Conservation (phyloP, 768 basidiomycete species). For the Aureoboletus auriporus region DNA sequence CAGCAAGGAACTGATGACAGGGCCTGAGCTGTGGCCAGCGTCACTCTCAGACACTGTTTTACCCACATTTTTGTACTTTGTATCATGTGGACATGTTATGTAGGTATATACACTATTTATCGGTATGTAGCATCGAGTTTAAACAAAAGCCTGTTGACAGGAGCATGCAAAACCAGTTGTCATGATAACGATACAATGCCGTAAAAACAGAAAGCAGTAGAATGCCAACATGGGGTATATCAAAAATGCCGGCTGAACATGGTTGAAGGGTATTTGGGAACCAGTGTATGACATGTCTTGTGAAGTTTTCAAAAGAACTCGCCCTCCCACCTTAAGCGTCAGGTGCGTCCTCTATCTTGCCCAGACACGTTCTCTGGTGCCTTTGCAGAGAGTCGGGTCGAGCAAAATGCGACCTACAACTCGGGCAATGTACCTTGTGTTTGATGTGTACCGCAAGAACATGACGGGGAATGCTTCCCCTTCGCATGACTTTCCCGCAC, state of each 20-base stretch:
- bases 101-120: too few relatives aligned
- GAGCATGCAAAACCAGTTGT: neutral
- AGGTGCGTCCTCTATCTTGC: neutral
- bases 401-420: constrained; percentile 19
- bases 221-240: too few relatives aligned
- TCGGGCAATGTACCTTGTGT: constrained; percentile 16
- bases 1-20: constrained; percentile 14
- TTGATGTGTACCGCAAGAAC: constrained; percentile 20
- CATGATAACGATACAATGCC: too few relatives aligned
- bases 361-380: constrained; percentile 13
- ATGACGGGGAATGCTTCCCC: constrained; percentile 26
- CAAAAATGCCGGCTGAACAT: too few relatives aligned
- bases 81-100: neutral
- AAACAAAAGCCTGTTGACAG: too few relatives aligned
- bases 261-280: too few relatives aligned
- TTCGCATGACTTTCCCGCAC: constrained; percentile 18
- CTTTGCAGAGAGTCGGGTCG: constrained; percentile 24
- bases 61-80: neutral
- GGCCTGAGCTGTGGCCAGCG: too few relatives aligned
- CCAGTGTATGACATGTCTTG: too few relatives aligned
- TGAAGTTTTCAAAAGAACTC: neutral
- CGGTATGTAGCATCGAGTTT: too few relatives aligned
- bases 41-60: neutral
- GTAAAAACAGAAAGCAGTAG: too few relatives aligned
- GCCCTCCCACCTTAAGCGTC: neutral